Percentiles rank a stretch among this genome's conserved stretches.
Evolutionary conservation across 192 early-diverging fungal species (phyloP).

Genomic region (Umbelopsis sp.): DNA sequence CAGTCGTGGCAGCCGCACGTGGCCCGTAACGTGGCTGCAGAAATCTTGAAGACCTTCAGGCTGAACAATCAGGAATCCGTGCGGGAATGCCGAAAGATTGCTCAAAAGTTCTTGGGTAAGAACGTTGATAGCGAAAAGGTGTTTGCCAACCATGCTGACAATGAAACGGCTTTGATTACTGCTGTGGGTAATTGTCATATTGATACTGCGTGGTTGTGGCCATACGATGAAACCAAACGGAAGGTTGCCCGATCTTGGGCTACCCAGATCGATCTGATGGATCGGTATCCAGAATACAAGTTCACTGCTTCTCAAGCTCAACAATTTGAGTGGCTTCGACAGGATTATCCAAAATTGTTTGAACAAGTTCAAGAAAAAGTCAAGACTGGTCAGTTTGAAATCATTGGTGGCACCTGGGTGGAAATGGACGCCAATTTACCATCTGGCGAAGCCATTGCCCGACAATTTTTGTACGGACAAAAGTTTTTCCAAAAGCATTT

Average conservation of each 20-base stretch:
- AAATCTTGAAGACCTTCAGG: constrained; percentile 67
- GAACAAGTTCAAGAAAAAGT: constrained; percentile 67
- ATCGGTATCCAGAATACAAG: constrained; percentile 79
- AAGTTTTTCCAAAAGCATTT: constrained; percentile 75
- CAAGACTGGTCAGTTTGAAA: constrained; percentile 77
- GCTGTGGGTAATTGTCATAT: constrained; percentile 78
- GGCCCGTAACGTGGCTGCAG: background rate
- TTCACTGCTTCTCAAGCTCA: constrained; percentile 95
- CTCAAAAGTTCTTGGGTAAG: constrained; percentile 64
- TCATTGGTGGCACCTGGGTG: constrained; percentile 70
- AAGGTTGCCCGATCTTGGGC: constrained; percentile 84
- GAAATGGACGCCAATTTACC: constrained; percentile 70
- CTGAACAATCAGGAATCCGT: constrained; percentile 51
- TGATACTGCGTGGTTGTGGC: constrained; percentile 94
- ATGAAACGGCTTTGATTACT: constrained; percentile 62
- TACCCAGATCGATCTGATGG: constrained; percentile 75
- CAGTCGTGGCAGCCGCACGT: constrained; percentile 8
- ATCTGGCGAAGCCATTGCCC: constrained; percentile 83
- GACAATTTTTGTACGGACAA: constrained; percentile 67
- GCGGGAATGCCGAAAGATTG: constrained; percentile 39
- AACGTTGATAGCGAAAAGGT: constrained; percentile 49
- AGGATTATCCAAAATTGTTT: constrained; percentile 82
- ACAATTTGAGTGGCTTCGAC: constrained; percentile 90
- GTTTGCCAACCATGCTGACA: background rate
- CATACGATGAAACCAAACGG: constrained; percentile 93